Conservation (phyloP, 805 yeast genomes). For the Candida michaelii region DNA sequence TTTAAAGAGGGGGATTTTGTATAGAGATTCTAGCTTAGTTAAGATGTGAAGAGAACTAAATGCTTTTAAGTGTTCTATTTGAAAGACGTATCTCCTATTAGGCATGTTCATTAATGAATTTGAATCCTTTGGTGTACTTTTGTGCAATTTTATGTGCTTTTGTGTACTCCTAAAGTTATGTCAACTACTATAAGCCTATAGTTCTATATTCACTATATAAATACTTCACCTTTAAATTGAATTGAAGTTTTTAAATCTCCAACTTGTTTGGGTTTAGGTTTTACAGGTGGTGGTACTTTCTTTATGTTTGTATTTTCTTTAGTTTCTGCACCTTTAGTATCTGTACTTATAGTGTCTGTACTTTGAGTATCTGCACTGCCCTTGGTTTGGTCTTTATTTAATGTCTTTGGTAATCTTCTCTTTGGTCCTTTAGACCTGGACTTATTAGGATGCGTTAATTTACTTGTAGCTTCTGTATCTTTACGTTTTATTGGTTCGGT, state of each 20-base stretch:
- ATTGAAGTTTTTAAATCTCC: constrained; percentile 11
- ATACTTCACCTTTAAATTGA: constrained; percentile 16
- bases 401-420: constrained; percentile 42
- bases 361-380: background rate
- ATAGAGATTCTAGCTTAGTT: no score
- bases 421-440: constrained; percentile 52
- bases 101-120: no score
- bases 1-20: no score
- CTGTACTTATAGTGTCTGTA: background rate
- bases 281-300: constrained; percentile 13
- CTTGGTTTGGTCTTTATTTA: constrained; percentile 1
- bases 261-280: constrained; percentile 12
- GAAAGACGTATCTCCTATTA: no score
- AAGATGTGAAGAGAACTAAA: no score
- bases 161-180: no score
- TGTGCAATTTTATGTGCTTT: no score
- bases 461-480: constrained; percentile 18
- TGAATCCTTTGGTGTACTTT: no score
- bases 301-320: background rate
- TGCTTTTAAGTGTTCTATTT: no score
- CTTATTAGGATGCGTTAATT: constrained; percentile 47
- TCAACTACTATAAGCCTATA: no score
- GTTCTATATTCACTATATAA: constrained; percentile 15
- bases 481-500: constrained; percentile 10
- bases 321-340: background rate